Evolutionary conservation across 495 filamentous ascomycete genomes (phyloP).

Genomic region (Aspergillus biplanus): DNA sequence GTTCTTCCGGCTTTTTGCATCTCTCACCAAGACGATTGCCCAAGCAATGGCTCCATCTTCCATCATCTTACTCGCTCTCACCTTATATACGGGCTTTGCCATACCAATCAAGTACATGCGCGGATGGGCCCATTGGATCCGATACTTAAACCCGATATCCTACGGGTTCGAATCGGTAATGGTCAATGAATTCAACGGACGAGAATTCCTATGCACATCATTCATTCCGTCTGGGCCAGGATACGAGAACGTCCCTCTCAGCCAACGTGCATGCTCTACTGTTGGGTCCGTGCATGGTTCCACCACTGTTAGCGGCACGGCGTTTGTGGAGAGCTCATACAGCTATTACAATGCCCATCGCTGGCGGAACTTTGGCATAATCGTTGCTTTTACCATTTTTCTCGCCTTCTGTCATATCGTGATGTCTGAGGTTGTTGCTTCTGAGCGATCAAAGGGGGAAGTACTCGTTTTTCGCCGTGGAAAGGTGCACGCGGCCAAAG

Average conservation of each 20-base stretch:
- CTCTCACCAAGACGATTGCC: slow-evolving; percentile 70
- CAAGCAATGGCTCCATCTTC: slow-evolving; percentile 40
- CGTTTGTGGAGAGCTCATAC: slow-evolving; percentile 52
- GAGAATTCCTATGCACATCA: slow-evolving; percentile 57
- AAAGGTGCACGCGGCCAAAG: slow-evolving; percentile 19
- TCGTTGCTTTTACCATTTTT: slow-evolving; percentile 40
- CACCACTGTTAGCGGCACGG: slow-evolving; percentile 43
- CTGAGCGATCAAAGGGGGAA: slow-evolving; percentile 32
- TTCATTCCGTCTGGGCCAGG: slow-evolving; percentile 53
- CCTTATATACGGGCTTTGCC: slow-evolving; percentile 41
- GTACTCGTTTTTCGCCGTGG: slow-evolving; percentile 45
- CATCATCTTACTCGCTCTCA: slow-evolving; percentile 36
- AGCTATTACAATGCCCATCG: slow-evolving; percentile 52
- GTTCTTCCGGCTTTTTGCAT: slow-evolving; percentile 77
- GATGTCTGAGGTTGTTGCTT: slow-evolving; percentile 1
- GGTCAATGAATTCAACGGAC: slow-evolving; percentile 58
- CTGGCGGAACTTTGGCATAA: slow-evolving; percentile 65
- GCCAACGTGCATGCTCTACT: slow-evolving; percentile 45
- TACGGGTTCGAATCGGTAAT: slow-evolving; percentile 43
- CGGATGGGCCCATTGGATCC: slow-evolving; percentile 43
- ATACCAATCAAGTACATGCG: slow-evolving; percentile 38
- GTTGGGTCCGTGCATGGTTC: slow-evolving; percentile 52
- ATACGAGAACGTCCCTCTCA: slow-evolving; percentile 21
- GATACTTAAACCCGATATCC: slow-evolving; percentile 71
- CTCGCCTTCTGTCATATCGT: neutral